Base-by-base conservation (phyloP, 768 basidiomycete genomes). In the Boletus reticuloceps region DNA sequence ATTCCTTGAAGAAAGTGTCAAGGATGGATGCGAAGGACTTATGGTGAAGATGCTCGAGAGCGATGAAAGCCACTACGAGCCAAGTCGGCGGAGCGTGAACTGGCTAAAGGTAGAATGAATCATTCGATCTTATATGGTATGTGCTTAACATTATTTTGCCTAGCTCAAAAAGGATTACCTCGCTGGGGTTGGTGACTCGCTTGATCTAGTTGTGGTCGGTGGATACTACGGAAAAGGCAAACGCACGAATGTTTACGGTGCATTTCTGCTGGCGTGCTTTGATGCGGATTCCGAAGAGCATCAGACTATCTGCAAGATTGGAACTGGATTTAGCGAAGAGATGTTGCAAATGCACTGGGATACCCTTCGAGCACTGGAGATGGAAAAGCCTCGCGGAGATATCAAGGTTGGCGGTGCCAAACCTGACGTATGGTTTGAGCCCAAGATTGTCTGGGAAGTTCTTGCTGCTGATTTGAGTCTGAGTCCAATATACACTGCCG, bases 1-100 rank as follows among this genome's bases (percentile, higher is more conserved):
- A 2, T 98, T 99, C 79, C 75, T 99, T 10, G 96, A 98, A 68
- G 91, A 94, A 61, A 94, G 91, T 70, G 92, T 99, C 61, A 98
- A 94, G 69, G 97, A 98, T 68, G 94, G 96, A 2, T 98, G 97
- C 69, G 97, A 99, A 71, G 97, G 97, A 11, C 81, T 99, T 44
- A 99, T 99, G 97, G 93, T 99, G 55, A 99, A 99, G 77, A 96
- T 97, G 94, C 76, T 99, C 17, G 92, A 96, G 40, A 88, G 83
- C 44, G 88, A 93, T 38, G 91, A 88, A 8, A 92, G 94, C 70
- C 91, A 82, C 64, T 99, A 99, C 67, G 95, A 98, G 72, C 97
- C 97, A 10, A 96, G 93, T 70, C 77, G 96, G 54, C 79, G 97
- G 39, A 94, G 91, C 74, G 89, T 98, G 51, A 98, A 98, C 68